These are phyloP conservation scores for Tilletia setariae DNA, from an alignment of 1,284 basidiomycete genomes.

Conservation along the genomic window DNA sequence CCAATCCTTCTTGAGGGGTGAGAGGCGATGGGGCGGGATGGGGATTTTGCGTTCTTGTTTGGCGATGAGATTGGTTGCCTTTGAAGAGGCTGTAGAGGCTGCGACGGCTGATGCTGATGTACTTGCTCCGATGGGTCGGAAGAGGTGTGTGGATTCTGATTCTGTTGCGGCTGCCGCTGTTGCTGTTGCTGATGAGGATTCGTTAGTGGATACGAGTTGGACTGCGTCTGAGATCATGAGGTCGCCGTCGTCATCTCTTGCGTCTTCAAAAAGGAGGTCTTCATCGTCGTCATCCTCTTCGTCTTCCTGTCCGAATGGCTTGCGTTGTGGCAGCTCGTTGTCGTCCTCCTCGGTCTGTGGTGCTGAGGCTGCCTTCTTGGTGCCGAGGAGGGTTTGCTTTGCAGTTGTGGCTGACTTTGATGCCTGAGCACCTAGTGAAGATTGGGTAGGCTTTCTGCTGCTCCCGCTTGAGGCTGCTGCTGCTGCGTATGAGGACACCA, in stretches of 20 bases:
- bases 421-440: background rate
- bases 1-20: conserved; percentile 95
- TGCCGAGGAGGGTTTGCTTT: conserved; percentile 9
- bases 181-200: conserved; percentile 3
- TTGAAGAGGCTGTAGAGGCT: conserved; percentile 7
- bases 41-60: conserved; percentile 61
- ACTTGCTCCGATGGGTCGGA: conserved; percentile 15
- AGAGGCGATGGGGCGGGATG: conserved; percentile 95
- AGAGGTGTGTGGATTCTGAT: conserved; percentile 24
- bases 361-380: background rate
- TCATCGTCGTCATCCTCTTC: conserved; percentile 29
- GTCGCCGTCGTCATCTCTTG: conserved; percentile 30
- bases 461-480: background rate
- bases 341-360: background rate
- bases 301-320: conserved; percentile 32
- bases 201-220: conserved; percentile 13
- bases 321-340: conserved; percentile 19
- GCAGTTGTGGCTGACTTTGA: background rate
- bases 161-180: background rate
- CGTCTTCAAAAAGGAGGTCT: conserved; percentile 24
- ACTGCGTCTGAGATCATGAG: conserved; percentile 28
- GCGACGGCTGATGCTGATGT: conserved; percentile 27
- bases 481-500: conserved; percentile 7
- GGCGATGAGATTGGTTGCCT: conserved; percentile 3
- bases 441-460: background rate